phyloP scores from a whole-genome alignment of 2,329 filamentous ascomycete species.

The Cladobotryum protrusum region DNA sequence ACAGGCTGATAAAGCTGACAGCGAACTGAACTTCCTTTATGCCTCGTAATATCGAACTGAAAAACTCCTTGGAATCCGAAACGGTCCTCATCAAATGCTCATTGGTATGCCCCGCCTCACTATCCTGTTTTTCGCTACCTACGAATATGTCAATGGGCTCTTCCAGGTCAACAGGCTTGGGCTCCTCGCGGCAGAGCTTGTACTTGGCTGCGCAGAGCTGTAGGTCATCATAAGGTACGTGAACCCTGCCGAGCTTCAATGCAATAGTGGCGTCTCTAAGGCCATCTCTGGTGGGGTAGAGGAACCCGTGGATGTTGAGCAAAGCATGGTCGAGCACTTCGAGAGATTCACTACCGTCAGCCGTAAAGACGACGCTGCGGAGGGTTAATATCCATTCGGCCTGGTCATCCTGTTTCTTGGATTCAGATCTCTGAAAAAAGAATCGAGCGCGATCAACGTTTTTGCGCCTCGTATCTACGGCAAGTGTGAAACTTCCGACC shows the following conservation, averaged over 20 bases:
- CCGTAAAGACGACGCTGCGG: slow-evolving; percentile 81
- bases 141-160: slow-evolving; percentile 58
- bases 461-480: slow-evolving; percentile 85
- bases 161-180: slow-evolving; percentile 27
- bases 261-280: slow-evolving; percentile 85
- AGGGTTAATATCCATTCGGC: slow-evolving; percentile 91
- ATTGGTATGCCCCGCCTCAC: slow-evolving; percentile 57
- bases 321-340: slow-evolving; percentile 85
- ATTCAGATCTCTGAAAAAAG: slow-evolving; percentile 68
- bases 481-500: slow-evolving; percentile 75
- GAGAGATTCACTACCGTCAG: slow-evolving; percentile 74
- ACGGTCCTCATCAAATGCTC: slow-evolving; percentile 73
- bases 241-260: slow-evolving; percentile 83
- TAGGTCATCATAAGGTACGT: slow-evolving; percentile 86
- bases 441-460: slow-evolving; percentile 86
- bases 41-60: slow-evolving; percentile 81
- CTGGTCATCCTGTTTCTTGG: slow-evolving; percentile 55
- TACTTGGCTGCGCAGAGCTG: slow-evolving; percentile 54
- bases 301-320: slow-evolving; percentile 83
- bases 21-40: slow-evolving; percentile 97
- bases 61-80: slow-evolving; percentile 87
- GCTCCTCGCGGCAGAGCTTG: slow-evolving; percentile 37
- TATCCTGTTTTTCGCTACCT: slow-evolving; percentile 58
- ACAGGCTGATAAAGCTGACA: slow-evolving; percentile 82
- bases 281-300: slow-evolving; percentile 80